Percentiles rank a stretch among this genome's conserved stretches.
Evolutionary conservation across 257 asterid genomes (phyloP).

Genomic region (Lavandula angustifolia): DNA sequence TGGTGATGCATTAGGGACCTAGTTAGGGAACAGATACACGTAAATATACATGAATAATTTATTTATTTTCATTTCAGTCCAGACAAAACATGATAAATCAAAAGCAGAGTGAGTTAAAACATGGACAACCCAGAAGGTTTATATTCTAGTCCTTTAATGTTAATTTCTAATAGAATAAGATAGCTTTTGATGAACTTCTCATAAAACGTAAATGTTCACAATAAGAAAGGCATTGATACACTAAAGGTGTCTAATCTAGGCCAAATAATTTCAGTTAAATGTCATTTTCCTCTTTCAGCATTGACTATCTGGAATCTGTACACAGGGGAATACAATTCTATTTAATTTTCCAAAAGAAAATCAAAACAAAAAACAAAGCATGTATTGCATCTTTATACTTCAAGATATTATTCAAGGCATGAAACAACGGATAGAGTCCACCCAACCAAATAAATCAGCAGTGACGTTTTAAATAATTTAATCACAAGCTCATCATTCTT

Average conservation of each 20-base stretch:
- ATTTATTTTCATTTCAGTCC: background rate
- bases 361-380: background rate
- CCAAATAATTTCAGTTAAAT: background rate
- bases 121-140: background rate
- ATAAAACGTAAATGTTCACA: background rate
- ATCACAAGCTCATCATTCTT: constrained; percentile 6
- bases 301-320: background rate
- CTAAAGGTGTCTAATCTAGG: background rate
- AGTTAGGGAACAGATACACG: constrained; percentile 15
- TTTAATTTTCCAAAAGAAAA: background rate
- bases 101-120: background rate
- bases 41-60: constrained; percentile 10
- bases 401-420: constrained; percentile 2
- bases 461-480: background rate
- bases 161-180: constrained; percentile 4
- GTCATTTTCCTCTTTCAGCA: background rate
- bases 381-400: background rate
- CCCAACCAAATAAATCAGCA: background rate
- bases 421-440: background rate
- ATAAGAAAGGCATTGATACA: too few relatives aligned
- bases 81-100: constrained; percentile 13
- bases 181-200: background rate
- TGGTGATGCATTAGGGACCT: constrained; percentile 98
- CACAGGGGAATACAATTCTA: background rate
- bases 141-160: background rate